A percentile compares a stretch with the other conserved stretches of the same genome.
Conservation (phyloP, 192 early-diverging fungal species). For the Spinellus fusiger region DNA sequence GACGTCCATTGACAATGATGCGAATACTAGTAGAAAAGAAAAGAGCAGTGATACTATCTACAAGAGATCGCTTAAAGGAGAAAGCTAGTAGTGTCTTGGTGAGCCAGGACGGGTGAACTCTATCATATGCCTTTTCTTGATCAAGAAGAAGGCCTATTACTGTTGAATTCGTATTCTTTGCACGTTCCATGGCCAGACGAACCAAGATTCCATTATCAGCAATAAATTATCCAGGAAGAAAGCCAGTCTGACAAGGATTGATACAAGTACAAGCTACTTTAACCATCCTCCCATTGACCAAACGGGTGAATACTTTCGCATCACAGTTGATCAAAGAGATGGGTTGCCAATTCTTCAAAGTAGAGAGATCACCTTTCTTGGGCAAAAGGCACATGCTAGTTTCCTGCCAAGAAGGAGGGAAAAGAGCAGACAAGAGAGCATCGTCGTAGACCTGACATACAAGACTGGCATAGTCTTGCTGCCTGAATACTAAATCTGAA, state of each 20-base stretch:
- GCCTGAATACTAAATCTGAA: not conserved
- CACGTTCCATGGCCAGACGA: not conserved
- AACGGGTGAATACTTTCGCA: slow-evolving; percentile 17
- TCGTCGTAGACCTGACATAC: not conserved
- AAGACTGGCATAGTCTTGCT: not conserved
- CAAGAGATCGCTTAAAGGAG: not conserved
- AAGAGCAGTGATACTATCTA: not conserved
- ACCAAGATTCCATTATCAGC: slow-evolving; percentile 6
- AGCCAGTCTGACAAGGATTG: slow-evolving; percentile 13
- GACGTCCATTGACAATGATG: slow-evolving; percentile 17
- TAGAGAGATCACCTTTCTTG: slow-evolving; percentile 24
- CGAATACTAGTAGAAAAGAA: slow-evolving; percentile 9
- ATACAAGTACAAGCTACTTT: not conserved
- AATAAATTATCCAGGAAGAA: slow-evolving; percentile 2
- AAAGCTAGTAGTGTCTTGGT: not conserved
- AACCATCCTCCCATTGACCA: not conserved
- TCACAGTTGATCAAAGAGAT: slow-evolving; percentile 12
- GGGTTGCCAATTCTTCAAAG: slow-evolving; percentile 18
- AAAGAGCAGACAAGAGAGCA: not conserved
- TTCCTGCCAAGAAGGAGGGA: not conserved
- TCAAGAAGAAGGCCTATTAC: slow-evolving; percentile 8
- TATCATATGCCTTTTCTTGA: slow-evolving; percentile 22
- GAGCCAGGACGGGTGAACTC: slow-evolving; percentile 16
- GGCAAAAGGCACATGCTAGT: not conserved
- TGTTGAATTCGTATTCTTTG: not conserved